A percentile compares a stretch with the other conserved stretches of the same genome.
Evolutionary conservation across 371 early-diverging fungal genomes (phyloP).

Genomic region (Cokeromyces recurvatus): DNA sequence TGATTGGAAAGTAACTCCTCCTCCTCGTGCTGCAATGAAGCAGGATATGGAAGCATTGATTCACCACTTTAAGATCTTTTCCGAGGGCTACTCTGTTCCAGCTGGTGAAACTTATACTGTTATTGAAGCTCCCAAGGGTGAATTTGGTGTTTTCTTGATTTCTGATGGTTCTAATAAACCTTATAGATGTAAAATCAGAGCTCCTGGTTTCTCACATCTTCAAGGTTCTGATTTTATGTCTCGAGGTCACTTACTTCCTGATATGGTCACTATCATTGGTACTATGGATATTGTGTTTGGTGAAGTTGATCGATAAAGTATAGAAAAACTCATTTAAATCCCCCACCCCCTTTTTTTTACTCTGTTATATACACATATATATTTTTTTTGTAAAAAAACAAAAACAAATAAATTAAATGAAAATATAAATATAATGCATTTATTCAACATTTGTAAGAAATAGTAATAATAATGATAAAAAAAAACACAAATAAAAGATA

Average conservation of each 20-base stretch:
- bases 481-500: neutral
- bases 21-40: constrained; percentile 94
- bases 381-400: no score
- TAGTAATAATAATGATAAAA: neutral
- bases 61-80: constrained; percentile 97
- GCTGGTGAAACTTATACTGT: constrained; percentile 95
- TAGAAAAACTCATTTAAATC: no score
- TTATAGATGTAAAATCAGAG: constrained; percentile 95
- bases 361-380: no score
- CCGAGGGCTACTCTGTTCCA: constrained; percentile 96
- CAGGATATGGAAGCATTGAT: constrained; percentile 97
- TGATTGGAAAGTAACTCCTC: constrained; percentile 92
- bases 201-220: constrained; percentile 96
- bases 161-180: constrained; percentile 91
- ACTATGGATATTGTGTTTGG: constrained; percentile 94
- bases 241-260: constrained; percentile 89
- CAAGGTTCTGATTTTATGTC: constrained; percentile 88
- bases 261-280: constrained; percentile 90
- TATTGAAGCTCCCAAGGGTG: constrained; percentile 98
- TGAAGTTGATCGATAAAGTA: constrained; percentile 71
- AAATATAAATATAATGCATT: no score
- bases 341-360: no score
- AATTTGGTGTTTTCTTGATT: constrained; percentile 90
- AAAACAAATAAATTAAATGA: no score
- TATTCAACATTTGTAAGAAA: no score